These are phyloP conservation scores for Ploettnerulaceae sp. DNA, from an alignment of 2,329 filamentous ascomycete species.

Conservation along the genomic window DNA sequence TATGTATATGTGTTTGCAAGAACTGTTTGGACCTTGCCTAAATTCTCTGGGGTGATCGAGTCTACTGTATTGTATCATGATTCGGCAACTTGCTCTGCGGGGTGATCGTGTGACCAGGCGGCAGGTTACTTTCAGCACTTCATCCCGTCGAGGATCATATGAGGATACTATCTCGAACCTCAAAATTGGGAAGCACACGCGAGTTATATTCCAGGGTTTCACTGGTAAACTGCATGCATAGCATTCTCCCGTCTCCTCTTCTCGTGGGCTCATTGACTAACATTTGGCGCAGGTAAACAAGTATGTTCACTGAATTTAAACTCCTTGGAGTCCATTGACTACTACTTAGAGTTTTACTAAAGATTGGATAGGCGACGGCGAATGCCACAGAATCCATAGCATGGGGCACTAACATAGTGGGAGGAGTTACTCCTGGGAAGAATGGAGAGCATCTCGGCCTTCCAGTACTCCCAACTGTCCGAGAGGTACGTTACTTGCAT, in stretches of 20 bases:
- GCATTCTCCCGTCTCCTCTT: background rate
- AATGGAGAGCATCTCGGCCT: conserved; percentile 68
- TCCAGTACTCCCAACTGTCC: conserved; percentile 65
- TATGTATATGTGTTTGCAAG: no score
- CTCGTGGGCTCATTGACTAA: conserved; percentile 6
- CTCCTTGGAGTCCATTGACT: no score
- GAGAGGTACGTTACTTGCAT: conserved; percentile 39
- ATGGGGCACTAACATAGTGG: conserved; percentile 77
- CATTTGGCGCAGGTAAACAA: conserved; percentile 30
- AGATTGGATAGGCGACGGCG: conserved; percentile 62
- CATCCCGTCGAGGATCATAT: conserved; percentile 22
- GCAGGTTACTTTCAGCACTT: conserved; percentile 20
- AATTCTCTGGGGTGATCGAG: no score
- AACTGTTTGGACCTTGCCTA: no score
- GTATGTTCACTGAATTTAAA: conserved; percentile 9
- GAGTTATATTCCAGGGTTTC: conserved; percentile 67
- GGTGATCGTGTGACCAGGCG: conserved; percentile 11
- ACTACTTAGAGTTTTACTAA: no score
- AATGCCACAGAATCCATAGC: conserved; percentile 72
- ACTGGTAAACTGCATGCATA: conserved; percentile 43
- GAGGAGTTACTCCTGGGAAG: conserved; percentile 68
- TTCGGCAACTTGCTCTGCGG: conserved; percentile 17
- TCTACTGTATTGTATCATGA: no score
- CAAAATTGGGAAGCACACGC: conserved; percentile 60
- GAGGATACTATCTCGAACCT: conserved; percentile 59